Base-by-base conservation (phyloP, 768 basidiomycete species). In the Suillus variegatus region DNA sequence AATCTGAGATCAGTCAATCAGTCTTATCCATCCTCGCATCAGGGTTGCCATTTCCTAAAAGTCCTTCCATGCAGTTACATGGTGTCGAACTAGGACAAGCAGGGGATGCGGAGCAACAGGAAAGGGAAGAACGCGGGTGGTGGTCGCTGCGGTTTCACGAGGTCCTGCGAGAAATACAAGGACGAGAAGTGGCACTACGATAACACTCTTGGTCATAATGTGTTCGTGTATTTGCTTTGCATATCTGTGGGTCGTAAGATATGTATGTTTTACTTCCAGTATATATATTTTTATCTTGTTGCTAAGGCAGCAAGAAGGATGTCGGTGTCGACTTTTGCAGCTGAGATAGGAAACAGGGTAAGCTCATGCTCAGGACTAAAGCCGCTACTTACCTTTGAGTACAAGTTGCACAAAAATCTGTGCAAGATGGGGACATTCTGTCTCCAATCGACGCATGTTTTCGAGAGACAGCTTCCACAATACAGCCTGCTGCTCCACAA, bases 401-500 rank as follows among this genome's bases (percentile, higher is more conserved):
- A 94, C 86, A 43, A 93, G 76, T 70, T 84, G 82, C 63, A 88
- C 82, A 69, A 94, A 93, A 46, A 72, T 76, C 65, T 84, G 79
- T n/a, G 90, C 88, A 61, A 92, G 71, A 60, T 82, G 82, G 0
- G 93, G 89, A 61, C 88, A 78, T 56, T 93, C 92, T 40, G 73
- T 74, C 73, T 94, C 91, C 69, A 99, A 72, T 67, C 77, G 72
- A 46, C 81, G 80, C 71, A 97, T 77, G 57, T 81, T 83, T 61
- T 82, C 82, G 4, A 74, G 78, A 65, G 86, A 87, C 54, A 99
- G 77, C 76, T 85, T 90, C 97, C 97, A 99, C 60, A 99, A 68
- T 16, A 90, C 85, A 8, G 87, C 89, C 9, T 88, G 83, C 6
- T 87, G 82, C 76, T 98, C 97, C 4, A 91, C 93, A 0, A 89